Percentiles rank a stretch among this genome's conserved stretches.
Evolutionary conservation across 1,139 yeast species (phyloP).

Genomic region (Yarrowia galli): DNA sequence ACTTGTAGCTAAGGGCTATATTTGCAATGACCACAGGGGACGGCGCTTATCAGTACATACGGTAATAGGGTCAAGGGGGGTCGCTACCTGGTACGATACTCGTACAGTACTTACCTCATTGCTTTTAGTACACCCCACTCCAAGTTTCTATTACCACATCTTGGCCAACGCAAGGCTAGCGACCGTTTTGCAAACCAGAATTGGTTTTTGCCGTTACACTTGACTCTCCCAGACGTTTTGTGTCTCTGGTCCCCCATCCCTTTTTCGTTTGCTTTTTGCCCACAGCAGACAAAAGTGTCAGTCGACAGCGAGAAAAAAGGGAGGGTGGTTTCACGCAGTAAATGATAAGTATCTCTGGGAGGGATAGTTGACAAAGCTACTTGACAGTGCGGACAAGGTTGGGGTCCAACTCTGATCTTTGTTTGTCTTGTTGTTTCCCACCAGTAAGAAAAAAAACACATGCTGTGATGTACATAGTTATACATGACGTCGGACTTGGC

Average conservation of each 20-base stretch:
- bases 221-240: not conserved
- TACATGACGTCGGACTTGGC: slow-evolving; percentile 13
- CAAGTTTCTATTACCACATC: no score
- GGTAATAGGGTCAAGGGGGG: no score
- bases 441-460: not conserved
- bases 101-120: no score
- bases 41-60: not conserved
- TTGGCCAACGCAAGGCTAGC: not conserved
- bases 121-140: not conserved
- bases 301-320: no score
- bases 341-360: no score
- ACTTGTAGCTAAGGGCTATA: no score
- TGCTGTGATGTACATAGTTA: not conserved
- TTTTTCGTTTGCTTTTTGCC: slow-evolving; percentile 3
- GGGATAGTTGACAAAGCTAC: not conserved
- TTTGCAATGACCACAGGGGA: no score
- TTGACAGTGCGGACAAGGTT: not conserved
- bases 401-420: no score
- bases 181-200: slow-evolving; percentile 5
- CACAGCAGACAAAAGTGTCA: not conserved
- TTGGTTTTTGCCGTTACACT: slow-evolving; percentile 7
- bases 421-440: not conserved
- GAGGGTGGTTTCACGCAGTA: no score
- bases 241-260: no score
- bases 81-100: no score